Evolutionary conservation across 2,329 filamentous ascomycete genomes (phyloP).

Genomic region (Ceratocystis cubensis): DNA sequence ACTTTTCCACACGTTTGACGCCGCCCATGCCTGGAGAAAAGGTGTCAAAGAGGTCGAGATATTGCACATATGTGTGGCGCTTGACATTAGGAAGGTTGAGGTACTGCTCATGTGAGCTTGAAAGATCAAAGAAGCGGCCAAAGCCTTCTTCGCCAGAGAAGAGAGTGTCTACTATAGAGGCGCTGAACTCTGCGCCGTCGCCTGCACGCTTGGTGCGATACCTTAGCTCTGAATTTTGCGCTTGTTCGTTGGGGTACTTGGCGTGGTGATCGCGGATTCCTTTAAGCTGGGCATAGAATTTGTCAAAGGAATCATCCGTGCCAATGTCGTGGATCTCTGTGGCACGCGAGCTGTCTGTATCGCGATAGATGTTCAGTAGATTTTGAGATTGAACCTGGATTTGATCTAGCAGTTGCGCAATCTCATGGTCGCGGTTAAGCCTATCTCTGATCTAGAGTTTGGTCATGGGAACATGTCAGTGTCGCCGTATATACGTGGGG

Average conservation of each 20-base stretch:
- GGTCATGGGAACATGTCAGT: slow-evolving; percentile 22
- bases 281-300: slow-evolving; percentile 76
- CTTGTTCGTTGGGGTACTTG: slow-evolving; percentile 83
- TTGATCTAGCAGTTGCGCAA: slow-evolving; percentile 71
- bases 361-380: slow-evolving; percentile 71
- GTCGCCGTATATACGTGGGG: neutral
- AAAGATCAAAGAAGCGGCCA: slow-evolving; percentile 85
- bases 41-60: slow-evolving; percentile 78
- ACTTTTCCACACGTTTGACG: slow-evolving; percentile 68
- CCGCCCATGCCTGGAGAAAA: slow-evolving; percentile 63
- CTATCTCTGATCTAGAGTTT: slow-evolving; percentile 64
- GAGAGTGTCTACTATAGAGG: slow-evolving; percentile 68
- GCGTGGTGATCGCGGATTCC: slow-evolving; percentile 79
- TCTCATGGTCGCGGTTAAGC: slow-evolving; percentile 81
- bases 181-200: slow-evolving; percentile 39
- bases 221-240: slow-evolving; percentile 86
- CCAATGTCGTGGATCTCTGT: slow-evolving; percentile 76
- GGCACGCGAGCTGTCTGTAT: slow-evolving; percentile 57
- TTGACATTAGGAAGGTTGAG: slow-evolving; percentile 81
- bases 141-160: slow-evolving; percentile 94
- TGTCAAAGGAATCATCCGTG: slow-evolving; percentile 73
- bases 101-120: slow-evolving; percentile 70
- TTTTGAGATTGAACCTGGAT: slow-evolving; percentile 77
- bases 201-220: slow-evolving; percentile 60
- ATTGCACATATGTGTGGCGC: slow-evolving; percentile 79